phyloP scores from a whole-genome alignment of 176 grass and related monocot genomes.

The Carex cristatella region DNA sequence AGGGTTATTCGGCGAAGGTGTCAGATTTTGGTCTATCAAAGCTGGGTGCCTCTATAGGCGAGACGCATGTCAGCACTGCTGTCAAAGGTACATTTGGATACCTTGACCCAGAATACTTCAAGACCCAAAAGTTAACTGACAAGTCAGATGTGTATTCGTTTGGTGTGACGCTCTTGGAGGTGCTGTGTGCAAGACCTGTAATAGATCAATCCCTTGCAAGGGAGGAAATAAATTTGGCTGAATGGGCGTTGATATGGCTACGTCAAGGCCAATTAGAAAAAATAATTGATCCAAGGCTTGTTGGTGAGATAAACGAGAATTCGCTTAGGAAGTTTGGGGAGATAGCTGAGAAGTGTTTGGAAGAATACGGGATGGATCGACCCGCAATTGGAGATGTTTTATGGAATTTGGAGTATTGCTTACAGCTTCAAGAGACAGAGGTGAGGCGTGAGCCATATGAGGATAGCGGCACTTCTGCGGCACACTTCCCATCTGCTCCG shows the following conservation, averaged over 20 bases:
- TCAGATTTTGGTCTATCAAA: slow-evolving; percentile 59
- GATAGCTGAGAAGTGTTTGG: slow-evolving; percentile 47
- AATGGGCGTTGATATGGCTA: slow-evolving; percentile 40
- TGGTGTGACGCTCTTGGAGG: slow-evolving; percentile 50
- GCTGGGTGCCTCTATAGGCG: slow-evolving; percentile 28
- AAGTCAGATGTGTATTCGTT: slow-evolving; percentile 70
- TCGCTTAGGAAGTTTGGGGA: slow-evolving; percentile 46
- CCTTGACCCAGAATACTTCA: slow-evolving; percentile 47
- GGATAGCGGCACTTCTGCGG: slow-evolving; percentile 12
- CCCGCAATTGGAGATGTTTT: slow-evolving; percentile 53
- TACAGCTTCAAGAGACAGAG: slow-evolving; percentile 41
- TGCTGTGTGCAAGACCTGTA: slow-evolving; percentile 49
- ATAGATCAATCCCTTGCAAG: slow-evolving; percentile 32
- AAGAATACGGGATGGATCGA: slow-evolving; percentile 41
- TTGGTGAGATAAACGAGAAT: slow-evolving; percentile 20
- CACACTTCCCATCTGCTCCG: slow-evolving; percentile 18
- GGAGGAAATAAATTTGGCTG: slow-evolving; percentile 46
- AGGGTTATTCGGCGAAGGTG: slow-evolving; percentile 37
- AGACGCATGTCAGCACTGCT: slow-evolving; percentile 40
- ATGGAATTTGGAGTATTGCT: slow-evolving; percentile 55
- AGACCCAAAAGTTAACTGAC: slow-evolving; percentile 46
- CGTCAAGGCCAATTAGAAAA: slow-evolving; percentile 37
- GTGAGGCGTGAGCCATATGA: slow-evolving; percentile 9
- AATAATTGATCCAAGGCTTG: slow-evolving; percentile 31
- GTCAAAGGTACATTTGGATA: slow-evolving; percentile 62